Conservation (phyloP, 305 asterid species). For the Fraxinus sp. region DNA sequence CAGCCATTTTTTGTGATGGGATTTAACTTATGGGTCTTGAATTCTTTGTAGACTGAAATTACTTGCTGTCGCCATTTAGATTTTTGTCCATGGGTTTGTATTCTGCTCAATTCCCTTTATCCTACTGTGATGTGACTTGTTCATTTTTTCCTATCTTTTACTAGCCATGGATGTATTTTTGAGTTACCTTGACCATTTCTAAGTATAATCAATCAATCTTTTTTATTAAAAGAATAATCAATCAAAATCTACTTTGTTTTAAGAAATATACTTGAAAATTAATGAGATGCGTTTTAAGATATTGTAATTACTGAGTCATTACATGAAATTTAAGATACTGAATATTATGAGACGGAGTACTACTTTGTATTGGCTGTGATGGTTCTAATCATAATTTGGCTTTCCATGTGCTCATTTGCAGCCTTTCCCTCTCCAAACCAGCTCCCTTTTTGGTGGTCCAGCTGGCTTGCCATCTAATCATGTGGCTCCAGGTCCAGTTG, state of each 20-base stretch:
- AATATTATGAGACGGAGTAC: background rate
- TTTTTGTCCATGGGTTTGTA: background rate
- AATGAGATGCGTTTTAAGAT: background rate
- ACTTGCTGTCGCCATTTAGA: background rate
- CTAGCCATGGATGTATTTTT: background rate
- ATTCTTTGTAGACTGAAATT: background rate
- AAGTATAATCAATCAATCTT: background rate
- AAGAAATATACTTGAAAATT: background rate
- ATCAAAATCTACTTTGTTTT: background rate
- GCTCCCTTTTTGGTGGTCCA: conserved; percentile 68
- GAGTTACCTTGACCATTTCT: background rate
- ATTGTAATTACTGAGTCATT: background rate
- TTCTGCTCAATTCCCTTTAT: background rate
- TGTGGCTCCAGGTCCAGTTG: conserved; percentile 54
- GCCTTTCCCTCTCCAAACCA: conserved; percentile 89
- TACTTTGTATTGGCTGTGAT: background rate
- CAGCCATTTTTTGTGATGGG: background rate
- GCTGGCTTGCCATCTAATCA: conserved; percentile 44
- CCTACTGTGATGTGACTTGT: background rate
- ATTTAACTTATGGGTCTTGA: background rate
- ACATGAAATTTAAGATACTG: background rate
- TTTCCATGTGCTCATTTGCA: conserved; percentile 35
- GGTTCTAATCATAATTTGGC: background rate
- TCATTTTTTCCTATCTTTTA: background rate
- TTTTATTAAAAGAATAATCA: background rate